Evolutionary conservation across 2,329 filamentous ascomycete genomes (phyloP), one percentile per base, ranked within the genome.

Genomic region (Chaetothyriales sp.): DNA sequence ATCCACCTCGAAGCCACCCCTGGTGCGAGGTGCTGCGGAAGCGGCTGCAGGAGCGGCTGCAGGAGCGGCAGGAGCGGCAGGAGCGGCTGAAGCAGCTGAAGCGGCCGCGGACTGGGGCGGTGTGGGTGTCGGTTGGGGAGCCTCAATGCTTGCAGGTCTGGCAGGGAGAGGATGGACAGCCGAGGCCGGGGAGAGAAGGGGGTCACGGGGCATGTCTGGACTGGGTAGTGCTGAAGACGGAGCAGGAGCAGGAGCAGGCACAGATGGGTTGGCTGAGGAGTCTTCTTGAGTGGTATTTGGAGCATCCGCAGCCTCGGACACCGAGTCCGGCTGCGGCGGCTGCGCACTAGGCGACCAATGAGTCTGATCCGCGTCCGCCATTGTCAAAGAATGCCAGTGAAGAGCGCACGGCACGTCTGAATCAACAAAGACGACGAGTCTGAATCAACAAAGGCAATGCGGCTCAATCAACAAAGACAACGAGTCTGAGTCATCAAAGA

Each of bases 1-100:
- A 67, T 81, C 78, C 65, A 77, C 73, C 67, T 80, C 75, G 71
- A 81, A 81, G 60, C 78, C 78, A 65, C 77, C 77, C 62, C 76
- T 74, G 56, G 73, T 60, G 56, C 59, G 54, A 51, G 60, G 54
- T 51, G 33, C 33, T 15, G 33, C 15, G 59, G 50, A 49, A 52
- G 64, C 70, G 76, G 60, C 64, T 18, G 66, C 54, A 59, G 68
- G 52, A 66, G 70, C 56, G 67, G 69, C n/a, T n/a, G n/a, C n/a
- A n/a, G n/a, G n/a, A n/a, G n/a, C n/a, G n/a, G n/a, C n/a, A n/a
- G n/a, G n/a, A n/a, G n/a, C n/a, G n/a, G n/a, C n/a, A n/a, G n/a
- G n/a, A n/a, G n/a, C n/a, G n/a, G n/a, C n/a, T n/a, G n/a, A n/a
- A n/a, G n/a, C n/a, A n/a, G n/a, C n/a, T n/a, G n/a, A n/a, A n/a